phyloP scores from a whole-genome alignment of 306 rosid genomes.

The Adenanthera pavonina region DNA sequence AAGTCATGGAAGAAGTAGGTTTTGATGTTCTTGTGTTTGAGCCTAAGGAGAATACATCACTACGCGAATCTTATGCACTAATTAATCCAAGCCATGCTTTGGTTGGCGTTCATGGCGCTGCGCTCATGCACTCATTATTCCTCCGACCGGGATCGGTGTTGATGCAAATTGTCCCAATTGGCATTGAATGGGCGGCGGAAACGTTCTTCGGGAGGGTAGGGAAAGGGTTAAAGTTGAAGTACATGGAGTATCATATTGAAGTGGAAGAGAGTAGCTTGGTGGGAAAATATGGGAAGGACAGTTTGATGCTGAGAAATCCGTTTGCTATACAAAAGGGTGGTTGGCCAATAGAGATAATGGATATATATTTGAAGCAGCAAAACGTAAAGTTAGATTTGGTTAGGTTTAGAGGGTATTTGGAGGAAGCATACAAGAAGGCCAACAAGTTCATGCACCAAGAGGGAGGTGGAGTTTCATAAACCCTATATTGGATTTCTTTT shows the following conservation, averaged over 20 bases:
- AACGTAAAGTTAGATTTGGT: conserved; percentile 45
- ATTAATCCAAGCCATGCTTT: conserved; percentile 46
- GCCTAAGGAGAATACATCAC: conserved; percentile 25
- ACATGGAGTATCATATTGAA: conserved; percentile 46
- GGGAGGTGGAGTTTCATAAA: too few relatives aligned
- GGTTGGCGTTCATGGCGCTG: conserved; percentile 49
- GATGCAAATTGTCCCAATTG: conserved; percentile 54
- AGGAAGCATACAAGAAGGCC: conserved; percentile 42
- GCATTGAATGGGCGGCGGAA: conserved; percentile 38
- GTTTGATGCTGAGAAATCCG: conserved; percentile 34
- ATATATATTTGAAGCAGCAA: conserved; percentile 46
- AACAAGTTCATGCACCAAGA: conserved; percentile 28
- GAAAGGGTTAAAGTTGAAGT: conserved; percentile 34
- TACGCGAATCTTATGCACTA: conserved; percentile 33
- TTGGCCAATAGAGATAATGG: conserved; percentile 43
- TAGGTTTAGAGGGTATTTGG: conserved; percentile 39
- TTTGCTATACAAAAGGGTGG: conserved; percentile 4
- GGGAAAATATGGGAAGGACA: conserved; percentile 42
- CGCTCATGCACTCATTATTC: conserved; percentile 43
- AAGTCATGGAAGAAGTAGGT: conserved; percentile 32
- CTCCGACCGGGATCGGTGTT: conserved; percentile 39
- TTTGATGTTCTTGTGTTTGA: conserved; percentile 44
- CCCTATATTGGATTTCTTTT: too few relatives aligned
- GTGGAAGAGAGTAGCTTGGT: conserved; percentile 53
- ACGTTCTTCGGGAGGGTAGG: conserved; percentile 41